phyloP scores from a whole-genome alignment of 169 alveolate genomes.

The Eimeria brunetti region DNA sequence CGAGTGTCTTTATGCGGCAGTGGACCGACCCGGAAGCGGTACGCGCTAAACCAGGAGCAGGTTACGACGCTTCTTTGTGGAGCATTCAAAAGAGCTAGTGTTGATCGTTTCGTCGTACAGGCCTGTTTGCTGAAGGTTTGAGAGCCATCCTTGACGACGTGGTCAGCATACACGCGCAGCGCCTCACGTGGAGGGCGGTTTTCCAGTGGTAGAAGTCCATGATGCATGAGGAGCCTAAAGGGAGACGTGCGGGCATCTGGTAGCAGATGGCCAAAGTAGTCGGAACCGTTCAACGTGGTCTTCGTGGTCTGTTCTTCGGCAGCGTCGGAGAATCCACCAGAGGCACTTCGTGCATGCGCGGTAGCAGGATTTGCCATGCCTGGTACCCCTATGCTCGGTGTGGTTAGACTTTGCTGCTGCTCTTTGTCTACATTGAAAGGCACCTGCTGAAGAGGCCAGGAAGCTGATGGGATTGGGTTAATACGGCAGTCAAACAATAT shows the following conservation, averaged over 20 bases:
- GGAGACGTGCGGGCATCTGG: conserved; percentile 27
- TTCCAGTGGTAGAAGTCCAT: conserved; percentile 46
- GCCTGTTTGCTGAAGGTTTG: conserved; percentile 34
- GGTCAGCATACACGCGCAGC: conserved; percentile 46
- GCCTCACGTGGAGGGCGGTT: conserved; percentile 41
- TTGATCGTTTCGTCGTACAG: background rate
- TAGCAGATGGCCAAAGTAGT: background rate
- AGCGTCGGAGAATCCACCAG: background rate
- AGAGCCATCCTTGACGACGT: conserved; percentile 17
- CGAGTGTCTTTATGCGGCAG: background rate
- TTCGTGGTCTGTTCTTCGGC: background rate
- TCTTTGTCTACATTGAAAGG: background rate
- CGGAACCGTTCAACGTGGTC: background rate
- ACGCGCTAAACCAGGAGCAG: background rate
- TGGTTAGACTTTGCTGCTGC: background rate
- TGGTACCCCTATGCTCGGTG: background rate
- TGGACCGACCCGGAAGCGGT: background rate
- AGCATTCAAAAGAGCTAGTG: background rate
- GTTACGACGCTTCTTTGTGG: background rate
- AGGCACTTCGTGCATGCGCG: background rate
- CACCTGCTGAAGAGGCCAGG: background rate
- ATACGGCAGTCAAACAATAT: conserved; percentile 59
- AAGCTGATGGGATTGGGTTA: conserved; percentile 15
- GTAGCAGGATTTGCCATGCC: background rate
- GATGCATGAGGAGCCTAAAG: conserved; percentile 41